Evolutionary conservation across 768 basidiomycete species (phyloP).

Genomic region (Russula emetica): DNA sequence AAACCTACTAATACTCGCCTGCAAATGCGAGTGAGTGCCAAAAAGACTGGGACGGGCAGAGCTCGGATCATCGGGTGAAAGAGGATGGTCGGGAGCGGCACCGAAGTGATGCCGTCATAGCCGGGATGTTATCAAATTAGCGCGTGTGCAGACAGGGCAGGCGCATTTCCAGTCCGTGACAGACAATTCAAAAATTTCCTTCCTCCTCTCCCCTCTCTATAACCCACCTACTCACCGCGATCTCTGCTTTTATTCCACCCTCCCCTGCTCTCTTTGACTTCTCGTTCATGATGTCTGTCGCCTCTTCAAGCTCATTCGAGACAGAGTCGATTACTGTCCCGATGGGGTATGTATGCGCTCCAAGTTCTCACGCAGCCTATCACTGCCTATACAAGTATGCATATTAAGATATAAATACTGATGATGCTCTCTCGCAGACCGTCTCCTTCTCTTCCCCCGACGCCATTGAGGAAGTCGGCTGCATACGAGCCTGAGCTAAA

Average conservation of each 20-base stretch:
- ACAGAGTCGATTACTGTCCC: background rate
- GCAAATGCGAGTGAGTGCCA: background rate
- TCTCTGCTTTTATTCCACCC: background rate
- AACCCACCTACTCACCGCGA: background rate
- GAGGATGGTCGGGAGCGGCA: background rate
- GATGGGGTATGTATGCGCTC: background rate
- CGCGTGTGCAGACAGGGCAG: background rate
- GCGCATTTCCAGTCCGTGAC: background rate
- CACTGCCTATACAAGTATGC: background rate
- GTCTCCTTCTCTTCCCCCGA: background rate
- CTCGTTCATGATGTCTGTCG: background rate
- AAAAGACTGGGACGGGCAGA: background rate
- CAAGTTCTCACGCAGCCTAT: background rate
- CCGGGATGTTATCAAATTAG: background rate
- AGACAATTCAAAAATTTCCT: background rate
- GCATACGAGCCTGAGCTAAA: conserved; percentile 25
- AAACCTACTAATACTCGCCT: background rate
- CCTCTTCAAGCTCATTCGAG: conserved; percentile 3
- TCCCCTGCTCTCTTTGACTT: background rate
- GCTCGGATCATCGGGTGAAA: background rate
- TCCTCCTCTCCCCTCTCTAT: background rate
- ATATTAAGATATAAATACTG: background rate
- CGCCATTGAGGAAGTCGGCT: background rate
- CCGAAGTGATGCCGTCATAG: background rate
- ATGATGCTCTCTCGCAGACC: background rate